phyloP scores from a whole-genome alignment of 192 early-diverging fungal species.

The Backusella psychrophila region DNA sequence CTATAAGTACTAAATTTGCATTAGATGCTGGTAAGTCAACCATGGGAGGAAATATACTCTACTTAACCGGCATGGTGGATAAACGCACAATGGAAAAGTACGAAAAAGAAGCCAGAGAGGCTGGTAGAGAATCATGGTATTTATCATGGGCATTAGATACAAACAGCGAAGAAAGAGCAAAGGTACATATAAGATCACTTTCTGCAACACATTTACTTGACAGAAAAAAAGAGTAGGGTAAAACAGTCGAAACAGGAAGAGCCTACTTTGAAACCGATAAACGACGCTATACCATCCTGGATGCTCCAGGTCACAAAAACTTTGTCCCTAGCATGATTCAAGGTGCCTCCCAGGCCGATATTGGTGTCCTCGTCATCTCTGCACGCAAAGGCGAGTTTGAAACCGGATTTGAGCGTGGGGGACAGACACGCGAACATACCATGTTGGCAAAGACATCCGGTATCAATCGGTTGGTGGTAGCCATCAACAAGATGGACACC shows the following conservation, averaged over 20 bases:
- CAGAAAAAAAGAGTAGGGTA: constrained; percentile 56
- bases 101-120: constrained; percentile 96
- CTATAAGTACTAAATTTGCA: neutral
- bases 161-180: constrained; percentile 92
- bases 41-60: constrained; percentile 96
- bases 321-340: constrained; percentile 96
- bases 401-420: constrained; percentile 98
- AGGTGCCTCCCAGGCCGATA: constrained; percentile 94
- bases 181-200: constrained; percentile 42
- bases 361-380: constrained; percentile 94
- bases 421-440: constrained; percentile 98
- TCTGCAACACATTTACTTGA: neutral
- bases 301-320: constrained; percentile 98
- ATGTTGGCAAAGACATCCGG: constrained; percentile 94
- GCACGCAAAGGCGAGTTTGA: constrained; percentile 99
- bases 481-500: constrained; percentile 99
- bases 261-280: constrained; percentile 96
- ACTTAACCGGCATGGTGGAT: constrained; percentile 96
- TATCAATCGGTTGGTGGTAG: constrained; percentile 87
- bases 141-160: constrained; percentile 98
- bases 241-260: constrained; percentile 96
- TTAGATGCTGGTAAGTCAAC: constrained; percentile 92
- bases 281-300: constrained; percentile 94
- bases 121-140: constrained; percentile 96
- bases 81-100: constrained; percentile 99